These are phyloP conservation scores for Limnomonas spitsbergensis DNA, from an alignment of 139 green algal species.

Conservation along the genomic window DNA sequence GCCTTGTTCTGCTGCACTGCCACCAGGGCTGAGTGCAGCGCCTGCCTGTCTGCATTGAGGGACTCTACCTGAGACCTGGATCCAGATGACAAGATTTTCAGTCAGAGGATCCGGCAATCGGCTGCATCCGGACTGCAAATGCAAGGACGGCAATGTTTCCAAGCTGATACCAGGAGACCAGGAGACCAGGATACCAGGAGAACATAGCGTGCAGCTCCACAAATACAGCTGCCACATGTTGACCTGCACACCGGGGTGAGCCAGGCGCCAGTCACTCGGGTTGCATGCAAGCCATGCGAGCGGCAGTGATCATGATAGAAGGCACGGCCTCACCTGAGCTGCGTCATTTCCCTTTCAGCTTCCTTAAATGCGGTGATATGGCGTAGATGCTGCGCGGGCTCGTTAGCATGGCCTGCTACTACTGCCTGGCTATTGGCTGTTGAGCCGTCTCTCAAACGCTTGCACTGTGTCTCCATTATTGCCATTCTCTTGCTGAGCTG, in stretches of 20 bases:
- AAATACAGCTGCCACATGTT: not conserved
- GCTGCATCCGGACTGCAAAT: not conserved
- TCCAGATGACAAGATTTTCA: too few species aligned
- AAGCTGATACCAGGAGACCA: not conserved
- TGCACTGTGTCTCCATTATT: not conserved
- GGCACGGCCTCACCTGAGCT: not conserved
- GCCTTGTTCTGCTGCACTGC: not conserved
- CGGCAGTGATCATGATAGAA: not conserved
- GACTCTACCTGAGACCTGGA: not conserved
- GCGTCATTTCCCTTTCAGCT: not conserved
- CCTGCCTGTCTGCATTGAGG: not conserved
- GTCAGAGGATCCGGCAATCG: too few species aligned
- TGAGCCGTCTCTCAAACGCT: not conserved
- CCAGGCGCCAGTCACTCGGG: too few species aligned
- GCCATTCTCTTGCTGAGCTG: not conserved
- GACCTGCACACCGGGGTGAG: too few species aligned
- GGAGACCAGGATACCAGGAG: not conserved
- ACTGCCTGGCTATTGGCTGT: not conserved
- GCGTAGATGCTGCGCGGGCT: not conserved
- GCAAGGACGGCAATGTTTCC: not conserved
- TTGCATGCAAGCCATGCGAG: not conserved
- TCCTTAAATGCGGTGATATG: not conserved
- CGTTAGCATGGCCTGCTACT: not conserved
- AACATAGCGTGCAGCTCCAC: not conserved
- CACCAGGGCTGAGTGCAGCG: not conserved